Conservation (phyloP, 352 stramenopile species). For the Phytophthora pluvialis region DNA sequence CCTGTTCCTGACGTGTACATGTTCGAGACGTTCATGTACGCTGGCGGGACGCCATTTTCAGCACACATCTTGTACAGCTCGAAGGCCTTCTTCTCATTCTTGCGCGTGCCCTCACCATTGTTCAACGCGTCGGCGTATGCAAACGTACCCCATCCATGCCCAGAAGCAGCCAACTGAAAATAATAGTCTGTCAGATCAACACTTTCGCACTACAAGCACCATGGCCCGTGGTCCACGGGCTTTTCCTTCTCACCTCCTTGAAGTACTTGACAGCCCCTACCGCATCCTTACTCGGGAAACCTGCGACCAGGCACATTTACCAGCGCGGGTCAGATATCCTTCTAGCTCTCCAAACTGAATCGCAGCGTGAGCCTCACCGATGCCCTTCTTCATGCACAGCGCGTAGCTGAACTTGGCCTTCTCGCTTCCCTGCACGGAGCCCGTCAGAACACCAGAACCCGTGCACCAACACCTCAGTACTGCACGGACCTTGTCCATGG, state of each 20-base stretch:
- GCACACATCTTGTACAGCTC: slow-evolving; percentile 78
- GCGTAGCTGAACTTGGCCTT: slow-evolving; percentile 89
- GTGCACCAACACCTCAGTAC: background rate
- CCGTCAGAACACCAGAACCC: background rate
- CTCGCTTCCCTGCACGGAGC: slow-evolving; percentile 56
- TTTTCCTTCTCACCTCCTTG: slow-evolving; percentile 54
- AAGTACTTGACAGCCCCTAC: slow-evolving; percentile 69
- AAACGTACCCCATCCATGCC: slow-evolving; percentile 82
- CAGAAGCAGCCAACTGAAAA: slow-evolving; percentile 53
- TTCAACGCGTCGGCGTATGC: slow-evolving; percentile 81
- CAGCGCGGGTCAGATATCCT: background rate
- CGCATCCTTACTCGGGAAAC: slow-evolving; percentile 65
- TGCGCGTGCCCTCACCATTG: slow-evolving; percentile 75
- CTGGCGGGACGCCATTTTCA: slow-evolving; percentile 64
- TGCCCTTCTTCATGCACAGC: slow-evolving; percentile 82
- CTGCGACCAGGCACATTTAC: slow-evolving; percentile 19
- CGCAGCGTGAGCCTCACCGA: slow-evolving; percentile 37
- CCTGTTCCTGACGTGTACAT: slow-evolving; percentile 80
- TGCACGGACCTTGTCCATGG: slow-evolving; percentile 69
- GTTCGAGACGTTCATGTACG: slow-evolving; percentile 85
- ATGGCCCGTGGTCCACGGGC: too few species aligned
- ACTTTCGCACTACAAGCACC: background rate
- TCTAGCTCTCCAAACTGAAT: background rate
- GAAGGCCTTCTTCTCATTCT: slow-evolving; percentile 82
- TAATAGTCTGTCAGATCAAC: background rate